Evolutionary conservation across 306 rosid species (phyloP), one percentile per base, ranked within the genome.

Genomic region (Rosa multiflora): DNA sequence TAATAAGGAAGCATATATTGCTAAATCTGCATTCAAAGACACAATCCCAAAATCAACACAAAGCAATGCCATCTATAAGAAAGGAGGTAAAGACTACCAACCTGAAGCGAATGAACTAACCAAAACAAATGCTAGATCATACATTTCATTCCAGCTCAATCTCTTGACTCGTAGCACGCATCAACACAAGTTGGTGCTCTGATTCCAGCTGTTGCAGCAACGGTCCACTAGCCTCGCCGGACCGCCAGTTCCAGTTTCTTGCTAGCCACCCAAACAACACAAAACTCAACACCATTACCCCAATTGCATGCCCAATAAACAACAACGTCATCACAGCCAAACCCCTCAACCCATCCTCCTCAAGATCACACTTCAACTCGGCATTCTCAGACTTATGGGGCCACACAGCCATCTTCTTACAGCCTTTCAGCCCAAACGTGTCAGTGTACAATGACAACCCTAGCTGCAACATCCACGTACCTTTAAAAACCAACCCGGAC

Each of bases 391-490:
- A 11, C 8, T 37, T 62, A 35, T 71, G 46, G 5, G 78, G 75
- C 79, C 70, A 74, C 15, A 80, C 12, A 4, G 84, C 76, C 78
- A 92, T 84, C 81, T 83, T 85, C 64, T 64, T 63, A 85, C 98
- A 94, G 76, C 97, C 99, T 78, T 89, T 87, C 61, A 92, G 47
- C 7, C 84, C 89, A 86, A 91, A 92, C 20, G 77, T 79, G 85
- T 94, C 91, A 20, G 97, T 89, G 42, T 89, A 91, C 83, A 94
- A 66, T 35, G 91, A 91, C 79, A 92, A 76, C 35, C 97, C 97
- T 32, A 78, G 73, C 76, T 94, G 99, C 77, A 94, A 59, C 67
- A 94, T 44, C 99, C 99, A 94, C 13, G 93, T 89, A 0, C 90
- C 99, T 86, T 94, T 94, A 12, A 94, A 89, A 67, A 89, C 82